A percentile compares a stretch with the other conserved stretches of the same genome.
phyloP scores from a whole-genome alignment of 2,329 filamentous ascomycete species.

The Epichloe gansuensis region DNA sequence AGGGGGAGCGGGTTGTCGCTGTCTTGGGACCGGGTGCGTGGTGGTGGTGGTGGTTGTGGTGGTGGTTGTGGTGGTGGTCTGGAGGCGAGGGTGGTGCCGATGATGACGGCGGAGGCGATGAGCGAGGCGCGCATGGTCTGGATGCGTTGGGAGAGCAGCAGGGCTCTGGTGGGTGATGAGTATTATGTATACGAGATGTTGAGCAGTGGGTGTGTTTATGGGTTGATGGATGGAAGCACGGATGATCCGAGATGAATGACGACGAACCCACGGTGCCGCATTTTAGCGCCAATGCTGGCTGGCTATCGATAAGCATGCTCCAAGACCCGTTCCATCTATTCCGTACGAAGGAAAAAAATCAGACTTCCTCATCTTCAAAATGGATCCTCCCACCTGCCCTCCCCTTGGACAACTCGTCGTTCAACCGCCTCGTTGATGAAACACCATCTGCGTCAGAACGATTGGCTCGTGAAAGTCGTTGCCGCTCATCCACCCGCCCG shows the following conservation, averaged over 20 bases:
- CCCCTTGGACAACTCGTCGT: not conserved
- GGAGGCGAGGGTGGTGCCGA: constrained; percentile 17
- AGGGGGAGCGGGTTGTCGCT: constrained; percentile 68
- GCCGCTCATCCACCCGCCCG: not conserved
- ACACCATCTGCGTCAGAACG: not conserved
- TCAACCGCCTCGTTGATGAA: not conserved
- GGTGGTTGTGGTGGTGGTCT: constrained; percentile 4
- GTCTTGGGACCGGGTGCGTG: constrained; percentile 20
- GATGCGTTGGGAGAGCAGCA: not conserved
- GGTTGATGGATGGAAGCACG: too few relatives aligned
- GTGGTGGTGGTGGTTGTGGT: too few relatives aligned
- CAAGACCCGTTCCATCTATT: too few relatives aligned
- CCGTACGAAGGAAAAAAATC: not conserved
- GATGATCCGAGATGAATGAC: too few relatives aligned
- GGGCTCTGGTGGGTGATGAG: not conserved
- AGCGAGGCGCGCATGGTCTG: constrained; percentile 10
- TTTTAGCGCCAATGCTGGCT: too few relatives aligned
- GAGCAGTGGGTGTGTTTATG: too few relatives aligned
- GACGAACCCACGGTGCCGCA: too few relatives aligned
- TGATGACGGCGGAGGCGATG: constrained; percentile 9
- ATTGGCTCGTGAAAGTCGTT: not conserved
- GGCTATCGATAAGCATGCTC: too few relatives aligned
- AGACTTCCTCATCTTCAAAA: not conserved
- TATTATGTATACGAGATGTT: not conserved
- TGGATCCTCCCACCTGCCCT: not conserved